These are phyloP conservation scores for Iris macrosiphon DNA, from an alignment of 106 monocot genomes.

Conservation along the genomic window DNA sequence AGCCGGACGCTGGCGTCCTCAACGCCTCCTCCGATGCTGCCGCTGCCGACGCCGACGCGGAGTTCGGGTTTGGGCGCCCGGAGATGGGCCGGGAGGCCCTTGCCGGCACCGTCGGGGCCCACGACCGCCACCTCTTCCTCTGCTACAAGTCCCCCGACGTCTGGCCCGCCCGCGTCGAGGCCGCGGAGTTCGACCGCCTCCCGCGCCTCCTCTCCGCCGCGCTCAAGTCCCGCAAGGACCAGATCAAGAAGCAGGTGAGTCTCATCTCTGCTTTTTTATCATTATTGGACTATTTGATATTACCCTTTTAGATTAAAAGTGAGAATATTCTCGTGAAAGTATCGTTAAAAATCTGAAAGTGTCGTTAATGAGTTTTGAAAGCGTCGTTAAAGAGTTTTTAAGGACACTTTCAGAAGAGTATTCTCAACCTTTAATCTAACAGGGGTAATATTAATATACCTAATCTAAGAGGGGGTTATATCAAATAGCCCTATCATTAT, in stretches of 20 bases:
- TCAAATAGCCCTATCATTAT: too few relatives aligned
- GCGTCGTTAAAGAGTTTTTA: too few relatives aligned
- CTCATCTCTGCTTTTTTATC: too few relatives aligned
- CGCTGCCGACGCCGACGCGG: not conserved
- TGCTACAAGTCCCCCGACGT: constrained; percentile 59
- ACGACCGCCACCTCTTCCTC: constrained; percentile 58
- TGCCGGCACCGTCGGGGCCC: constrained; percentile 41
- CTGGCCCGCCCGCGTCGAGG: constrained; percentile 57
- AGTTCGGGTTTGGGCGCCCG: constrained; percentile 18
- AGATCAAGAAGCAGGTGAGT: constrained; percentile 42
- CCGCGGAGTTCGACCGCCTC: constrained; percentile 52
- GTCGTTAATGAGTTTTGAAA: too few relatives aligned
- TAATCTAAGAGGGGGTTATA: too few relatives aligned
- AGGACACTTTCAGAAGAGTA: too few relatives aligned
- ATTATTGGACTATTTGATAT: too few relatives aligned
- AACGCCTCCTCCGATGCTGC: not conserved
- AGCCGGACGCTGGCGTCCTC: not conserved
- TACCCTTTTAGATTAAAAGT: too few relatives aligned
- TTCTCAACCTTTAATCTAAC: too few relatives aligned
- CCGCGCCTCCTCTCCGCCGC: constrained; percentile 46
- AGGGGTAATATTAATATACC: too few relatives aligned
- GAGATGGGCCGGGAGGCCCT: constrained; percentile 23
- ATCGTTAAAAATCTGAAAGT: too few relatives aligned
- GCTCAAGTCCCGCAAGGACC: constrained; percentile 24
- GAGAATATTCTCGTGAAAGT: too few relatives aligned